Evolutionary conservation across 495 filamentous ascomycete genomes (phyloP).

Genomic region (Gamarada debralockiae): DNA sequence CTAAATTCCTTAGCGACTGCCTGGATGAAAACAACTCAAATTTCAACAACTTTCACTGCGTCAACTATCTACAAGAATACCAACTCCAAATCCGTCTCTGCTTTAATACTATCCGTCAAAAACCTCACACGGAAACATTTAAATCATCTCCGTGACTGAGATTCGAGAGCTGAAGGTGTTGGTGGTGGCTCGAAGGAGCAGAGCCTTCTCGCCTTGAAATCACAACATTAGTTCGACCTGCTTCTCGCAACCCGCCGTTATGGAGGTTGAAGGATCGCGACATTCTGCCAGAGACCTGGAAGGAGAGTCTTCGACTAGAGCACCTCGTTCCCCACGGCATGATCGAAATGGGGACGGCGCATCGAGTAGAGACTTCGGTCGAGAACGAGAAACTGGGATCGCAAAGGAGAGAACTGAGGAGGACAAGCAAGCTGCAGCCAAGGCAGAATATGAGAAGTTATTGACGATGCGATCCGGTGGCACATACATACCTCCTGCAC

Average conservation of each 20-base stretch:
- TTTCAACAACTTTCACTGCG: no score
- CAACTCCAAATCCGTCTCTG: no score
- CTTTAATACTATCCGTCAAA: no score
- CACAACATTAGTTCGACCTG: neutral
- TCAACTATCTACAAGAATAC: no score
- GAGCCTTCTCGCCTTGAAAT: neutral
- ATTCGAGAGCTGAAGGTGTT: no score
- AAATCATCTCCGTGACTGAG: no score
- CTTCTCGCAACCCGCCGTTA: neutral
- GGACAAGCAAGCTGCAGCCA: slow-evolving; percentile 74
- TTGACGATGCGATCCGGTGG: slow-evolving; percentile 89
- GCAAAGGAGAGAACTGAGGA: slow-evolving; percentile 59
- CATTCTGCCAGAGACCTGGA: slow-evolving; percentile 18
- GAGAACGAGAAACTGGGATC: slow-evolving; percentile 36
- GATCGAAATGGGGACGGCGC: slow-evolving; percentile 3
- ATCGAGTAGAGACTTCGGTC: slow-evolving; percentile 8
- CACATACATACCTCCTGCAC: slow-evolving; percentile 91
- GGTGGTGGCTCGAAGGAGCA: no score
- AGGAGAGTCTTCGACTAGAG: slow-evolving; percentile 24
- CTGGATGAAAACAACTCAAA: no score
- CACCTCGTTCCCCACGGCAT: slow-evolving; percentile 24
- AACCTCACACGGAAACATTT: no score
- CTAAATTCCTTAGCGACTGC: no score
- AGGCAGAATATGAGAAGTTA: slow-evolving; percentile 88
- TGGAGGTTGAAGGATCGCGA: neutral